phyloP scores from a whole-genome alignment of 2,329 filamentous ascomycete species.

The Rutstroemia sp. region DNA sequence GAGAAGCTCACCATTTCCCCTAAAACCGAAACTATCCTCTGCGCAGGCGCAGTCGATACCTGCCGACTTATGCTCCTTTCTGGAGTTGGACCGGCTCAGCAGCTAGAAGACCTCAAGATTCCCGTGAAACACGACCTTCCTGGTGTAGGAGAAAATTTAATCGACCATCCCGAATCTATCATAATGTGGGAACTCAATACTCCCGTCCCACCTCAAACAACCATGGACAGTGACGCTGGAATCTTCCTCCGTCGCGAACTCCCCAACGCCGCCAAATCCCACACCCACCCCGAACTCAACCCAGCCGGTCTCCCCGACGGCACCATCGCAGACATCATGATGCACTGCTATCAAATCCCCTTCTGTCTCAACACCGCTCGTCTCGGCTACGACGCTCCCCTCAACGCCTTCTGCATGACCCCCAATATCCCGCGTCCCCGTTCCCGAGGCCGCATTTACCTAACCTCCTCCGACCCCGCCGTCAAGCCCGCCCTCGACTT shows the following conservation, averaged over 20 bases:
- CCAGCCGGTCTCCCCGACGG: slow-evolving; percentile 50
- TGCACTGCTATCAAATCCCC: slow-evolving; percentile 95
- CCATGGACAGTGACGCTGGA: slow-evolving; percentile 45
- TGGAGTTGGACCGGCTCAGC: slow-evolving; percentile 30
- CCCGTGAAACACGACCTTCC: slow-evolving; percentile 27
- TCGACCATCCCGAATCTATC: slow-evolving; percentile 31
- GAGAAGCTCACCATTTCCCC: slow-evolving; percentile 50
- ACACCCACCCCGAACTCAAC: slow-evolving; percentile 36
- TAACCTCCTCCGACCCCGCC: slow-evolving; percentile 36
- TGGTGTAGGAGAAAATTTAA: slow-evolving; percentile 31
- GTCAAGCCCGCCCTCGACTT: slow-evolving; percentile 46
- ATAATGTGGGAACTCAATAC: slow-evolving; percentile 45
- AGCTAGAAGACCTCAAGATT: slow-evolving; percentile 29
- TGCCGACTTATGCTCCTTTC: slow-evolving; percentile 34
- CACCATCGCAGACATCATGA: slow-evolving; percentile 80
- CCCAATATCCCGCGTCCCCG: slow-evolving; percentile 55
- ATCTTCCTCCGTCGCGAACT: slow-evolving; percentile 72
- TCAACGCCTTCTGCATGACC: slow-evolving; percentile 47
- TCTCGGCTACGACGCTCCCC: slow-evolving; percentile 54
- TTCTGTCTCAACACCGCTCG: slow-evolving; percentile 81
- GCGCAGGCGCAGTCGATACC: slow-evolving; percentile 32
- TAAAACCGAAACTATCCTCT: slow-evolving; percentile 60
- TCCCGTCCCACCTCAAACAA: slow-evolving; percentile 32
- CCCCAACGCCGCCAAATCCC: slow-evolving; percentile 51
- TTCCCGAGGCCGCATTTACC: slow-evolving; percentile 52